These are phyloP conservation scores for Angophora floribunda DNA, from an alignment of 345 rosid species.

Conservation along the genomic window DNA sequence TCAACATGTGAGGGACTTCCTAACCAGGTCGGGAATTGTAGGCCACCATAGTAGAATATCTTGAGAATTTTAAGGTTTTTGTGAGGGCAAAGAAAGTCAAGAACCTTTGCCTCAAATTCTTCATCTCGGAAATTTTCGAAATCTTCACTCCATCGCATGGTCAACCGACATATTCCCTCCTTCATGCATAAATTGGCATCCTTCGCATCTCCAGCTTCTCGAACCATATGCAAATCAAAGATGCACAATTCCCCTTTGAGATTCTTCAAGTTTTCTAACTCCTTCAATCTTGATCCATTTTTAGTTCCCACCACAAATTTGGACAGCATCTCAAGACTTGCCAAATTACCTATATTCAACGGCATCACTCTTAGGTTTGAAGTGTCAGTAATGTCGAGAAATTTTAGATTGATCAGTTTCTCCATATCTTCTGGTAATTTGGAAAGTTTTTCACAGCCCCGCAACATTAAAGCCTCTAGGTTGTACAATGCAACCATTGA, in stretches of 20 bases:
- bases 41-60: neutral
- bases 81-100: neutral
- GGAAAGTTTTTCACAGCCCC: accelerated
- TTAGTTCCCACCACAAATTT: neutral
- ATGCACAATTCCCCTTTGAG: neutral
- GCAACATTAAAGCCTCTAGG: neutral
- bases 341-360: neutral
- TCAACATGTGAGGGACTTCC: neutral
- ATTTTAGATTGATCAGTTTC: neutral
- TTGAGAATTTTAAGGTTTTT: accelerated
- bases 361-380: neutral
- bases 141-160: neutral
- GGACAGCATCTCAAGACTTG: neutral
- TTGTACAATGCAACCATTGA: neutral
- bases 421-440: neutral
- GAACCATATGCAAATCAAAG: neutral
- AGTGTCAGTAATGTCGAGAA: neutral
- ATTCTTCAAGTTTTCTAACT: neutral
- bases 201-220: neutral
- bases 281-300: neutral
- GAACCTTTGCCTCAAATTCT: neutral
- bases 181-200: neutral
- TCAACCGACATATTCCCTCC: neutral
- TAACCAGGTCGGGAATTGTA: neutral
- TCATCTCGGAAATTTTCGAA: accelerated